phyloP scores from a whole-genome alignment of 2,329 filamentous ascomycete species.

The Sclerotinia trifoliorum region DNA sequence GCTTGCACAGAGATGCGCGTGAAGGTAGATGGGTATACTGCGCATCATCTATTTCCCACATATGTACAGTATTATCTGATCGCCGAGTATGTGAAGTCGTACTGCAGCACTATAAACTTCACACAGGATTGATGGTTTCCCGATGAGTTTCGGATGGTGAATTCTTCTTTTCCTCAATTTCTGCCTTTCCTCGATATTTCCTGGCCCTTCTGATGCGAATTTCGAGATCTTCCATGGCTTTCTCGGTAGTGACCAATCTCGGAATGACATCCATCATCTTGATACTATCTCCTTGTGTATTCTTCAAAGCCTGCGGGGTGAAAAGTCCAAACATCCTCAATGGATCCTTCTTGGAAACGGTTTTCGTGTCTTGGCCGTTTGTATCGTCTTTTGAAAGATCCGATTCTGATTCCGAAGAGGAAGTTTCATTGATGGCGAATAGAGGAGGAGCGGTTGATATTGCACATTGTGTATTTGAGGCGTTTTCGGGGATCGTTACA shows the following conservation, averaged over 20 bases:
- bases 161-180: constrained; percentile 9
- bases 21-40: not conserved
- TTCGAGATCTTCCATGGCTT: constrained; percentile 64
- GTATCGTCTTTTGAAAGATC: constrained; percentile 3
- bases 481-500: constrained; percentile 40
- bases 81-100: constrained; percentile 1
- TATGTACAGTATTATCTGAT: constrained; percentile 6
- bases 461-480: constrained; percentile 20
- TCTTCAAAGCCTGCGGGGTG: constrained; percentile 48
- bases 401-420: constrained; percentile 2
- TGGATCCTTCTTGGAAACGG: constrained; percentile 48
- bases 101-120: not conserved
- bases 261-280: constrained; percentile 57
- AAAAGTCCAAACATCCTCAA: constrained; percentile 56
- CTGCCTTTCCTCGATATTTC: constrained; percentile 39
- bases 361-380: constrained; percentile 15
- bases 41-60: constrained; percentile 9
- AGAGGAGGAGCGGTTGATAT: constrained; percentile 37
- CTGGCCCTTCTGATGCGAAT: constrained; percentile 61
- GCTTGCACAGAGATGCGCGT: not conserved
- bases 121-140: not conserved
- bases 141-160: not conserved
- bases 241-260: constrained; percentile 54
- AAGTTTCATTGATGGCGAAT: not conserved
- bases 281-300: constrained; percentile 60